Evolutionary conservation across 2,329 filamentous ascomycete genomes (phyloP).

Genomic region (Aspergillus unguis): DNA sequence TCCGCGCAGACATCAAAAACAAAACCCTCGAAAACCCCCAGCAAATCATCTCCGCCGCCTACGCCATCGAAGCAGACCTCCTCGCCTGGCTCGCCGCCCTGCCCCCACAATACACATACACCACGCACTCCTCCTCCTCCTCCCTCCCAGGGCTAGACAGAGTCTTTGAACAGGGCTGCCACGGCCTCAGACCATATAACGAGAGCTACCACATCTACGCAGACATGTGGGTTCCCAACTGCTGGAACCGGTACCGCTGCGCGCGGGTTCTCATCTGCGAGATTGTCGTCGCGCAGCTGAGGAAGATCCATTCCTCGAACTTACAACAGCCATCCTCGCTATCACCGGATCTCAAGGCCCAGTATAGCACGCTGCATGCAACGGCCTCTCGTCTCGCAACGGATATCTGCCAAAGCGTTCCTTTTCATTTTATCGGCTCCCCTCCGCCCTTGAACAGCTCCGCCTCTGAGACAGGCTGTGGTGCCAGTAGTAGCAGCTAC

Average conservation of each 20-base stretch:
- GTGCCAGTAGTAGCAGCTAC: slow-evolving; percentile 7
- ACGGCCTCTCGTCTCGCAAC: slow-evolving; percentile 27
- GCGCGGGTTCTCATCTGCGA: slow-evolving; percentile 53
- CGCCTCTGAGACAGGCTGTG: slow-evolving; percentile 17
- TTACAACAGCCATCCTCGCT: slow-evolving; percentile 15
- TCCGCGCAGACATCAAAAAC: slow-evolving; percentile 32
- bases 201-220: slow-evolving; percentile 55
- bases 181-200: slow-evolving; percentile 40
- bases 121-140: slow-evolving; percentile 20
- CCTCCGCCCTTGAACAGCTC: slow-evolving; percentile 1
- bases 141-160: slow-evolving; percentile 16
- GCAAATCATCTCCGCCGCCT: slow-evolving; percentile 31
- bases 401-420: slow-evolving; percentile 38
- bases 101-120: slow-evolving; percentile 27
- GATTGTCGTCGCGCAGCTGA: slow-evolving; percentile 39
- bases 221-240: slow-evolving; percentile 52
- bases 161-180: slow-evolving; percentile 9
- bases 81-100: slow-evolving; percentile 29
- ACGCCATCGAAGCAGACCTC: slow-evolving; percentile 33
- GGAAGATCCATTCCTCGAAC: slow-evolving; percentile 21
- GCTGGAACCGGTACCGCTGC: slow-evolving; percentile 61
- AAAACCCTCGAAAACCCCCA: slow-evolving; percentile 21
- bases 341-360: slow-evolving; percentile 28
- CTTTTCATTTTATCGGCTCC: slow-evolving; percentile 32
- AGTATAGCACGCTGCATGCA: slow-evolving; percentile 26